Base-by-base conservation (phyloP, 192 early-diverging fungal species). In the Powellomyces hirtus region DNA sequence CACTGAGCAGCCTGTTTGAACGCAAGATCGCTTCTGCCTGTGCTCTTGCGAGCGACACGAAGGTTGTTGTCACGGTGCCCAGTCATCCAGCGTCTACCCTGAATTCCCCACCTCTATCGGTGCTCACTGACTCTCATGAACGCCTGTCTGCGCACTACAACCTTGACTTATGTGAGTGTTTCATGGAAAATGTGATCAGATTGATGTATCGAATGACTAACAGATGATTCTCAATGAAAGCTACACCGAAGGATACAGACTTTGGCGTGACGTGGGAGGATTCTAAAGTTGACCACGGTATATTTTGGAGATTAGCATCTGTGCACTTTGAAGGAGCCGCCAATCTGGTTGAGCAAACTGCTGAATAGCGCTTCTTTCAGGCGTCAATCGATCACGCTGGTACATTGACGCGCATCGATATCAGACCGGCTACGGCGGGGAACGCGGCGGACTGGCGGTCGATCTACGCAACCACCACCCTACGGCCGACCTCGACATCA, bases 401-500 rank as follows among this genome's bases (percentile, higher is more conserved):
- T 71, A 73, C 13, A 50, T 91, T 62, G 70, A 71, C 30, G 82
- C 82, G 0, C 79, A 90, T 46, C 78, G 88, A 22, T 90, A 86
- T 55, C 81, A 88, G 38, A 89, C 85, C 14, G 86, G 93, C 0
- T 90, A 87, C 62, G 96, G 94, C 11, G 88, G 91, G 55, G 94
- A 94, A 66, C 83, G 89, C 27, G 94, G 94, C 29, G 92, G 92
- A 11, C 71, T 98, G 4, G 84, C 82, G 38, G 76, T 91, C 2
- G 82, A 87, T 24, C 72, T 98, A 2, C 75, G 73, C n/a, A 98
- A 97, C 65, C 77, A 79, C 56, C 72, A 86, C 50, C 67, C 71
- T 1, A 62, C 70, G 10, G 66, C 75, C 11, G 34, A 61, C 44
- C 44, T 84, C 1, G 66, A 73, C 7, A 76, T 92, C 8, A 75